phyloP scores from a whole-genome alignment of 2,329 filamentous ascomycete genomes.

The Ophiostoma montium region DNA sequence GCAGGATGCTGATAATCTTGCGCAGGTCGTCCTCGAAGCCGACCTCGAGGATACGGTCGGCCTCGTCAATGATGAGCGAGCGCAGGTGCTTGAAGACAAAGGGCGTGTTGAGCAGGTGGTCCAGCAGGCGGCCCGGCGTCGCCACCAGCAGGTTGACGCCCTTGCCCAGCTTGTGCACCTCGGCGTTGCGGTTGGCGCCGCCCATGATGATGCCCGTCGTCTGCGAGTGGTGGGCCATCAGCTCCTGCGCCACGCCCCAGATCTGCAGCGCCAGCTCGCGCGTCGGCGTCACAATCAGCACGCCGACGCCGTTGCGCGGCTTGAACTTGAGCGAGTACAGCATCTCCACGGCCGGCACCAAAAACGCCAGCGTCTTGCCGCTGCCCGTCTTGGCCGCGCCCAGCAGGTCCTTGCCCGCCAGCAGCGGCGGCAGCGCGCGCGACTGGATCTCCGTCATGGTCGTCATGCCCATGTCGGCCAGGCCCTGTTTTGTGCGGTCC shows the following conservation, averaged over 20 bases:
- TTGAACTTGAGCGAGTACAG: slow-evolving; percentile 83
- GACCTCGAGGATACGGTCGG: slow-evolving; percentile 89
- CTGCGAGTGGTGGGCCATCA: slow-evolving; percentile 86
- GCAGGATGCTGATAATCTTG: slow-evolving; percentile 87
- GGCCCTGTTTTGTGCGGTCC: slow-evolving; percentile 76
- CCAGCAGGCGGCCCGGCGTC: slow-evolving; percentile 80
- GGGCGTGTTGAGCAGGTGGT: slow-evolving; percentile 86
- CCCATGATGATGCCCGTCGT: slow-evolving; percentile 68
- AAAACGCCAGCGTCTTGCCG: slow-evolving; percentile 88
- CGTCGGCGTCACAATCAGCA: slow-evolving; percentile 84
- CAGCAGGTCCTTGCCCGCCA: slow-evolving; percentile 79
- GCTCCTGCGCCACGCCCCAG: slow-evolving; percentile 83
- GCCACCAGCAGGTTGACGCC: slow-evolving; percentile 91
- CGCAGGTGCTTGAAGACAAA: slow-evolving; percentile 90
- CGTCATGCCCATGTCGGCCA: slow-evolving; percentile 81
- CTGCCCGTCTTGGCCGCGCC: slow-evolving; percentile 85
- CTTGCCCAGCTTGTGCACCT: slow-evolving; percentile 87
- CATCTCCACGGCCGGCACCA: slow-evolving; percentile 92
- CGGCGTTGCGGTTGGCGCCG: slow-evolving; percentile 77
- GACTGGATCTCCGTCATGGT: slow-evolving; percentile 94
- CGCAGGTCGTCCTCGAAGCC: slow-evolving; percentile 99
- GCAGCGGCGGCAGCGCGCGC: slow-evolving; percentile 70
- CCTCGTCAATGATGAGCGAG: slow-evolving; percentile 88
- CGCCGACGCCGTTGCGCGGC: slow-evolving; percentile 83
- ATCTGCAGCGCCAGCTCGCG: slow-evolving; percentile 91